Conservation (phyloP, 495 filamentous ascomycete species). For the Pyronema domesticum region DNA sequence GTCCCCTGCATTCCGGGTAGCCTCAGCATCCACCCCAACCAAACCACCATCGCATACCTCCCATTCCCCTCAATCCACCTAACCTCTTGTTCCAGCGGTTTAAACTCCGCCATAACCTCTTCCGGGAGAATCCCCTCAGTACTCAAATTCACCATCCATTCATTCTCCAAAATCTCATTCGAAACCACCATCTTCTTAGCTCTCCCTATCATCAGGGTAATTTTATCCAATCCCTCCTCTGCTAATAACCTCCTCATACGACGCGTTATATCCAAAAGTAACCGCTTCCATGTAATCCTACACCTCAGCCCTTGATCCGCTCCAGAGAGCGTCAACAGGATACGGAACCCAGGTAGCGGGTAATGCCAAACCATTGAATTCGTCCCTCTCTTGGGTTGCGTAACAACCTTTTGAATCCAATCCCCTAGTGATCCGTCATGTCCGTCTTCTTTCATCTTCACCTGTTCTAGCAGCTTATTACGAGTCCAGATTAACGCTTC, state of each 20-base stretch:
- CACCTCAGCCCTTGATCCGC: not conserved
- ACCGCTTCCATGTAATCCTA: slow-evolving; percentile 7
- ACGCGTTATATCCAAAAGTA: slow-evolving; percentile 11
- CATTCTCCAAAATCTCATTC: not conserved
- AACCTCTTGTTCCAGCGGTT: not conserved
- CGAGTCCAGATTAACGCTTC: slow-evolving; percentile 21
- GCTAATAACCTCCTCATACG: not conserved
- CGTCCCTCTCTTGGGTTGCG: slow-evolving; percentile 11
- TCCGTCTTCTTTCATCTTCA: slow-evolving; percentile 23
- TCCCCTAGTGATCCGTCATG: slow-evolving; percentile 18
- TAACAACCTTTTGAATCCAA: slow-evolving; percentile 16
- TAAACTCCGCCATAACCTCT: not conserved
- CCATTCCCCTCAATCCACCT: not conserved
- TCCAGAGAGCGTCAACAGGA: slow-evolving; percentile 8
- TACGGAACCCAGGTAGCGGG: slow-evolving; percentile 25
- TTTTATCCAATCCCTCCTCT: not conserved
- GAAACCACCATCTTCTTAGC: not conserved
- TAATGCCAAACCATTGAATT: slow-evolving; percentile 26
- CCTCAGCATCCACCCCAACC: not conserved
- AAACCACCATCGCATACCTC: not conserved
- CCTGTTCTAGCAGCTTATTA: slow-evolving; percentile 11
- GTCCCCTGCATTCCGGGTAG: not conserved
- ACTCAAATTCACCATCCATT: not conserved
- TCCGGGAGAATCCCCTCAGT: not conserved
- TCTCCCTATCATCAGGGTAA: not conserved